Percentiles rank a stretch among this genome's conserved stretches.
phyloP scores from a whole-genome alignment of 2,329 filamentous ascomycete species.

The Myriosclerotinia duriaeana region DNA sequence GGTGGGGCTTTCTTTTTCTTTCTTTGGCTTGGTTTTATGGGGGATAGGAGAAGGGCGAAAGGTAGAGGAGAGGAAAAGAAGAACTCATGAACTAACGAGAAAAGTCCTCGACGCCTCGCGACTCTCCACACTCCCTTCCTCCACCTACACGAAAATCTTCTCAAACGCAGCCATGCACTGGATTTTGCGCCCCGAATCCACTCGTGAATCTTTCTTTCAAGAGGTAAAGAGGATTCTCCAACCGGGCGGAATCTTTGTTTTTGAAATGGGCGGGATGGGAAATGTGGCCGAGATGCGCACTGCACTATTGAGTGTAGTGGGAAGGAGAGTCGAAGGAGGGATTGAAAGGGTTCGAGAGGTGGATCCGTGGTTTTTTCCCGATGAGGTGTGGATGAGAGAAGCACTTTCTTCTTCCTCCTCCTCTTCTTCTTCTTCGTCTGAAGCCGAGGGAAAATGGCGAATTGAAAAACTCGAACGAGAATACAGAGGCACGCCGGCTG shows the following conservation, averaged over 20 bases:
- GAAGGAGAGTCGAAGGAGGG: conserved; percentile 47
- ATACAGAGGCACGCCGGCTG: conserved; percentile 63
- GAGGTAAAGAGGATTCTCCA: conserved; percentile 53
- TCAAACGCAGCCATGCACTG: conserved; percentile 65
- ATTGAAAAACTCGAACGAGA: conserved; percentile 57
- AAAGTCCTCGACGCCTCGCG: conserved; percentile 50
- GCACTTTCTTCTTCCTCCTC: conserved; percentile 35
- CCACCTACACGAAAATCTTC: conserved; percentile 54
- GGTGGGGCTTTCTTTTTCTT: conserved; percentile 22
- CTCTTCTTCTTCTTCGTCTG: too few relatives aligned
- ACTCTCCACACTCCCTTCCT: conserved; percentile 36
- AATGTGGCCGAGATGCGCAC: conserved; percentile 64
- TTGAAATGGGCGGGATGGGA: conserved; percentile 71
- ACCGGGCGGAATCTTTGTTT: conserved; percentile 58
- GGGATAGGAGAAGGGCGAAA: too few relatives aligned
- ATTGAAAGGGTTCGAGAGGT: conserved; percentile 49
- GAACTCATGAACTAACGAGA: background rate
- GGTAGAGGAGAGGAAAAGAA: too few relatives aligned
- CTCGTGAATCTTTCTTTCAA: conserved; percentile 52
- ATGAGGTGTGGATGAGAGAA: conserved; percentile 55
- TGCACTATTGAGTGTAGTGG: conserved; percentile 53
- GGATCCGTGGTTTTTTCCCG: conserved; percentile 72
- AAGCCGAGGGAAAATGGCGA: conserved; percentile 43
- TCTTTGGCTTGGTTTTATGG: background rate
- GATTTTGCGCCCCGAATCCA: conserved; percentile 53